Base-by-base conservation (phyloP, 202 grass and related monocot genomes). In the Saccharum hybrid region DNA sequence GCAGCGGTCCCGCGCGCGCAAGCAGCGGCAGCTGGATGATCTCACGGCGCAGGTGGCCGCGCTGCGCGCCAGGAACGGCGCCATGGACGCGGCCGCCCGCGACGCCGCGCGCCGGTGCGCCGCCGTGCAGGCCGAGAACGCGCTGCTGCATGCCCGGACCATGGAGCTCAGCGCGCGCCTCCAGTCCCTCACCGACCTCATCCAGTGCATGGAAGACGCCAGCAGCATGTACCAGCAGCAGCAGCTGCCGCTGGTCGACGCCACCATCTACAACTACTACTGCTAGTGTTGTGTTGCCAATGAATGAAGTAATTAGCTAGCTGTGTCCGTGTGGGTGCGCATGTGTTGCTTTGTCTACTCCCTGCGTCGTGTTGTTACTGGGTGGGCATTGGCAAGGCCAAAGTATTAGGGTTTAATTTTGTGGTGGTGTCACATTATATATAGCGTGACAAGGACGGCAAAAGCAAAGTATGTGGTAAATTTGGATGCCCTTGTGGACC, bases 1-100 rank as follows among this genome's bases (percentile, higher is more conserved):
- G 30, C 88, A 85, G 73, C 88, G 93, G 26, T 96, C 93, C 19
- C 88, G 90, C 59, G 85, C 57, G 70, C 90, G 90, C 62, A 89
- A 85, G 86, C 88, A 89, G 81, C 72, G 52, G 57, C 90, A 92
- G 79, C 22, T 85, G 23, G 86, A 87, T 31, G 88, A 84, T 0
- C 77, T 96, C 52, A 68, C 77, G 2, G 49, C 13, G 7, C 86
- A 96, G 77, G 83, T 76, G 71, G 43, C 71, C 2, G 36, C 63
- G 36, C 74, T 93, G 36, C 71, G 73, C 0, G 83, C 67, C 28
- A 63, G 68, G 23, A 95, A 92, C 75, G 61, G 67, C 67, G 82
- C 79, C 77, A 80, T 88, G 82, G 63, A 80, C 8, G 62, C 75
- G 1, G 87, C 88, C 34, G 75, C 85, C 0, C 56, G 82, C 15